phyloP scores from a whole-genome alignment of 768 basidiomycete species.

The Lentinus tigrinus region DNA sequence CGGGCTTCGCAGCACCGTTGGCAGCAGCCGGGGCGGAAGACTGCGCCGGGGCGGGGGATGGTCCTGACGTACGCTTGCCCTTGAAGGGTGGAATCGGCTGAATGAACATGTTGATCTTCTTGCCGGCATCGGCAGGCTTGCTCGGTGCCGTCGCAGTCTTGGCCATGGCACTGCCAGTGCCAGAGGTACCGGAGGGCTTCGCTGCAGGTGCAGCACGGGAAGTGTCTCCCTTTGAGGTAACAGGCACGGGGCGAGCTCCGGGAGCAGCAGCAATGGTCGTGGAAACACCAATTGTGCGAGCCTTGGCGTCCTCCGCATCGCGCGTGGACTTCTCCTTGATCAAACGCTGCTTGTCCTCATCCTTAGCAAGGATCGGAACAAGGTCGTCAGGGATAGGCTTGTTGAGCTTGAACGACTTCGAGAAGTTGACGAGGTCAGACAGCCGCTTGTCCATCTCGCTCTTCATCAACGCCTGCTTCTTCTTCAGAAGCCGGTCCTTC shows the following conservation, averaged over 20 bases:
- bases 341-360: slow-evolving; percentile 83
- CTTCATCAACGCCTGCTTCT: slow-evolving; percentile 85
- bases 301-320: slow-evolving; percentile 64
- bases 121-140: slow-evolving; percentile 17
- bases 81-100: slow-evolving; percentile 91
- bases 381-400: slow-evolving; percentile 95
- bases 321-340: slow-evolving; percentile 76
- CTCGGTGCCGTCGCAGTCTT: slow-evolving; percentile 20
- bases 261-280: slow-evolving; percentile 45
- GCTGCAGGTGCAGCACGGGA: slow-evolving; percentile 7
- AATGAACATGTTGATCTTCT: slow-evolving; percentile 70
- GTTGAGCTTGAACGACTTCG: slow-evolving; percentile 94
- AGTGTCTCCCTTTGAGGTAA: slow-evolving; percentile 26
- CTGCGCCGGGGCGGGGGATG: slow-evolving; percentile 32
- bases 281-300: slow-evolving; percentile 58
- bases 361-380: slow-evolving; percentile 89
- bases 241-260: slow-evolving; percentile 23
- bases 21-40: slow-evolving; percentile 27
- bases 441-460: slow-evolving; percentile 93
- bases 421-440: slow-evolving; percentile 91
- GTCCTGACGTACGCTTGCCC: slow-evolving; percentile 47
- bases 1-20: slow-evolving; percentile 24
- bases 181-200: slow-evolving; percentile 14
- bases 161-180: slow-evolving; percentile 3
- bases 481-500: slow-evolving; percentile 85